Evolutionary conservation across 2,329 filamentous ascomycete genomes (phyloP).

Genomic region (Colletotrichum viniferum): DNA sequence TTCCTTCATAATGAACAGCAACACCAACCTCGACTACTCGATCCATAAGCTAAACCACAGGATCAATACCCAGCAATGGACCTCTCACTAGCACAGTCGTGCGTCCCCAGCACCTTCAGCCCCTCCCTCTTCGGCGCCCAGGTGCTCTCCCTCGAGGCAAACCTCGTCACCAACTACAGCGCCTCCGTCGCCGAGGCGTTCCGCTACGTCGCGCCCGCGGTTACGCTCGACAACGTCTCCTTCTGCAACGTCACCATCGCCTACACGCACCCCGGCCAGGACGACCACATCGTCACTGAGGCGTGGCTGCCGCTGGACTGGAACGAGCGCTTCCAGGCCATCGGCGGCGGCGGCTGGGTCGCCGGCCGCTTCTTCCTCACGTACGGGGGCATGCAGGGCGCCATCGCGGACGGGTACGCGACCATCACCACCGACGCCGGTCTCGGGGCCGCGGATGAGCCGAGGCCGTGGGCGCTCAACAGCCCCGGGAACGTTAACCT

Average conservation of each 20-base stretch:
- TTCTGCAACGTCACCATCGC: not conserved
- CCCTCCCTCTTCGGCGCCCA: conserved; percentile 15
- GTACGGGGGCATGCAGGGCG: conserved; percentile 24
- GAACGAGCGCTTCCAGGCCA: conserved; percentile 32
- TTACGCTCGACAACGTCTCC: conserved; percentile 16
- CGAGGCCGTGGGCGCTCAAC: conserved; percentile 22
- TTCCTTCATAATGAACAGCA: too few relatives aligned
- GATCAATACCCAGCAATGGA: not conserved
- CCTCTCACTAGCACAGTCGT: not conserved
- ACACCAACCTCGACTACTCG: not conserved
- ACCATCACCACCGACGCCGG: conserved; percentile 27
- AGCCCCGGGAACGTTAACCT: conserved; percentile 18
- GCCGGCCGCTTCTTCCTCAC: conserved; percentile 23
- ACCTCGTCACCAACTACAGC: conserved; percentile 21
- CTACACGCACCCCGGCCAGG: conserved; percentile 9
- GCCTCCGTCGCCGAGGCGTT: not conserved
- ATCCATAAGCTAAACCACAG: not conserved
- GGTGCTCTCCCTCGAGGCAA: conserved; percentile 13
- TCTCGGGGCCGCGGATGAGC: not conserved
- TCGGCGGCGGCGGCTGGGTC: conserved; percentile 33
- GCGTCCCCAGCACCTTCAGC: not conserved
- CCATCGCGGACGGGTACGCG: conserved; percentile 24
- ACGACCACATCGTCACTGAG: conserved; percentile 27
- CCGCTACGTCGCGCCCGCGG: conserved; percentile 5
- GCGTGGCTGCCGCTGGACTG: conserved; percentile 30